Conservation (phyloP, 1,284 basidiomycete species). For the Cryptococcus hybrid region DNA sequence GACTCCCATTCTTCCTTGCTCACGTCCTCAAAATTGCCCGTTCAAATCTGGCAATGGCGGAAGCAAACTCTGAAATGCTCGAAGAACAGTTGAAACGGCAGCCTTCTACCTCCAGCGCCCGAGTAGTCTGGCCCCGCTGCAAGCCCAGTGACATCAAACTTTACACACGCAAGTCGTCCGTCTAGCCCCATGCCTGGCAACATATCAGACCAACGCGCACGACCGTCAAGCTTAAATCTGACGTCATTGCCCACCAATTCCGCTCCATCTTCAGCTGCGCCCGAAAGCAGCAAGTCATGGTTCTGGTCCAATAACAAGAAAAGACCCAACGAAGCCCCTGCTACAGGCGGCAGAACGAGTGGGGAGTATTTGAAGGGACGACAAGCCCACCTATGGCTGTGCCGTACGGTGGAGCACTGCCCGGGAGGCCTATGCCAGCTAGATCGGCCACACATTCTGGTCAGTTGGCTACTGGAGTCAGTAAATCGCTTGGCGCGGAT, state of each 20-base stretch:
- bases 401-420: too few relatives aligned
- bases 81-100: constrained; percentile 72
- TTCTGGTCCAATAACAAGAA: too few relatives aligned
- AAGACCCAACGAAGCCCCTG: too few relatives aligned
- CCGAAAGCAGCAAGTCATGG: constrained; percentile 11
- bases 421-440: too few relatives aligned
- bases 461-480: not conserved
- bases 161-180: constrained; percentile 2
- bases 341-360: too few relatives aligned
- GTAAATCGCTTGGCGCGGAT: constrained; percentile 9
- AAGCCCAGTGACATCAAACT: not conserved
- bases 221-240: constrained; percentile 2
- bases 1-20: constrained; percentile 57
- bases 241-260: not conserved
- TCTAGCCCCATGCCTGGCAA: constrained; percentile 10
- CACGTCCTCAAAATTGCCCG: constrained; percentile 77
- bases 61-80: constrained; percentile 89
- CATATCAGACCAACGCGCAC: constrained; percentile 3
- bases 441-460: too few relatives aligned
- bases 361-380: not conserved
- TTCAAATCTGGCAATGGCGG: constrained; percentile 80
- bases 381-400: not conserved
- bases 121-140: not conserved
- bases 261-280: constrained; percentile 1
- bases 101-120: not conserved